Conservation (phyloP, 768 basidiomycete genomes). For the Galerina sulciceps region DNA sequence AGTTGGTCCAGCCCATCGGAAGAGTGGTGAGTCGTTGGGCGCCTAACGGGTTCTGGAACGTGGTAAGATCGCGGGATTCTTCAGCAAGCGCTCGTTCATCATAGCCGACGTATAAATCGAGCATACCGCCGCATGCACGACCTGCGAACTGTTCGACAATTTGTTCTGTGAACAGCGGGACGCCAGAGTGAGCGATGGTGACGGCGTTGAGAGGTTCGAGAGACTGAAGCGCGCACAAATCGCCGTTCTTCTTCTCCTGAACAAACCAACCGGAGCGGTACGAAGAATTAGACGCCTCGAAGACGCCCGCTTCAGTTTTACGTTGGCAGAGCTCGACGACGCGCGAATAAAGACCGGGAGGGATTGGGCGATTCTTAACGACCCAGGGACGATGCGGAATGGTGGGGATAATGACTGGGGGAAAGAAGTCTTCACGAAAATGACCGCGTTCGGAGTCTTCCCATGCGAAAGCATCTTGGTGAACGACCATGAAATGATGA, state of each 20-base stretch:
- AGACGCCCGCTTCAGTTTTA: constrained; percentile 42
- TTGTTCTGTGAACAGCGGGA: constrained; percentile 31
- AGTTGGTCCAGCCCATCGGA: constrained; percentile 37
- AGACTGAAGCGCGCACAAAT: constrained; percentile 37
- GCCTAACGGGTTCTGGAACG: constrained; percentile 41
- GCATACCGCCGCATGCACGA: constrained; percentile 25
- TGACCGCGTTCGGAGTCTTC: constrained; percentile 37
- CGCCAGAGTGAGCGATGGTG: constrained; percentile 33
- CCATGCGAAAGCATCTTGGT: constrained; percentile 21
- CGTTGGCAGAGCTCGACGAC: constrained; percentile 33
- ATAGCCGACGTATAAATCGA: constrained; percentile 39
- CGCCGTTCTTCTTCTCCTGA: constrained; percentile 38
- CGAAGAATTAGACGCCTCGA: constrained; percentile 40
- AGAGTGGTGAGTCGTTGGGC: constrained; percentile 31
- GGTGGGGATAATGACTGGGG: constrained; percentile 10
- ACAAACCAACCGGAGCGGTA: constrained; percentile 45
- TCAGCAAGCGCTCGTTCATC: constrained; percentile 27
- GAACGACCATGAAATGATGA: constrained; percentile 35
- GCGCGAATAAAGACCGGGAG: constrained; percentile 31
- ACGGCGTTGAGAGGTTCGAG: constrained; percentile 41
- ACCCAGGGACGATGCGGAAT: constrained; percentile 36
- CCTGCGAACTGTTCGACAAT: constrained; percentile 38
- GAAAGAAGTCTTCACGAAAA: constrained; percentile 26
- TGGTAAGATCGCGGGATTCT: constrained; percentile 40
- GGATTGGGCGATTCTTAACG: constrained; percentile 34